These are phyloP conservation scores for Bipolaris cookei DNA, from an alignment of 2,329 filamentous ascomycete genomes.

Conservation along the genomic window DNA sequence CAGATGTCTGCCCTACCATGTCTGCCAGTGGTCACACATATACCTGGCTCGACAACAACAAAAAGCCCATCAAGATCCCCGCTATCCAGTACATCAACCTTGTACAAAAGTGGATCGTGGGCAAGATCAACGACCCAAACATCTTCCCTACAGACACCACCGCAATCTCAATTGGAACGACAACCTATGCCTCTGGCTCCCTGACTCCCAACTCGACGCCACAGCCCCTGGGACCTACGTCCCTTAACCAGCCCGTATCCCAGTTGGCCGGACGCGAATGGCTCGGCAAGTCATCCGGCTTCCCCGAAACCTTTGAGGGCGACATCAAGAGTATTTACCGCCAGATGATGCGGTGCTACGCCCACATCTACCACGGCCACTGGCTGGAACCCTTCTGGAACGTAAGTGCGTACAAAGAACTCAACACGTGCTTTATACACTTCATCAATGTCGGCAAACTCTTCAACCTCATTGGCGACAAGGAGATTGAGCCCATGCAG, in stretches of 20 bases:
- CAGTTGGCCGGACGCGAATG: conserved; percentile 73
- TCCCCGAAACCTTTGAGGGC: conserved; percentile 61
- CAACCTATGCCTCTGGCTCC: conserved; percentile 62
- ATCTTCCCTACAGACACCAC: conserved; percentile 90
- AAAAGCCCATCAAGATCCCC: conserved; percentile 88
- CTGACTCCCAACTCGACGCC: conserved; percentile 53
- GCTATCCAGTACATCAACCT: conserved; percentile 93
- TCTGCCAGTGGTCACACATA: conserved; percentile 94
- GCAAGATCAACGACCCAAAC: conserved; percentile 87
- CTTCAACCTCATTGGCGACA: conserved; percentile 77
- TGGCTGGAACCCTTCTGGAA: conserved; percentile 60
- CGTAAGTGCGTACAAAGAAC: conserved; percentile 55
- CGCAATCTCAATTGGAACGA: conserved; percentile 69
- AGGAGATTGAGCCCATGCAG: conserved; percentile 95
- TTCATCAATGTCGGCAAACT: conserved; percentile 73
- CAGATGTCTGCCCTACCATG: conserved; percentile 85
- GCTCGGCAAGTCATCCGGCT: conserved; percentile 87
- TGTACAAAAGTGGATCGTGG: conserved; percentile 96
- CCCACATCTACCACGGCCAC: conserved; percentile 60
- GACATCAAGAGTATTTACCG: conserved; percentile 76
- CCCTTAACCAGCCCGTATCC: conserved; percentile 62
- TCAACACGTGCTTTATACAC: conserved; percentile 62
- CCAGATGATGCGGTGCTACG: conserved; percentile 63
- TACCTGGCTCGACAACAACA: conserved; percentile 90
- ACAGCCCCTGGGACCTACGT: conserved; percentile 55